These are phyloP conservation scores for Metschnikowia matae DNA, from an alignment of 805 yeast species.

Conservation along the genomic window DNA sequence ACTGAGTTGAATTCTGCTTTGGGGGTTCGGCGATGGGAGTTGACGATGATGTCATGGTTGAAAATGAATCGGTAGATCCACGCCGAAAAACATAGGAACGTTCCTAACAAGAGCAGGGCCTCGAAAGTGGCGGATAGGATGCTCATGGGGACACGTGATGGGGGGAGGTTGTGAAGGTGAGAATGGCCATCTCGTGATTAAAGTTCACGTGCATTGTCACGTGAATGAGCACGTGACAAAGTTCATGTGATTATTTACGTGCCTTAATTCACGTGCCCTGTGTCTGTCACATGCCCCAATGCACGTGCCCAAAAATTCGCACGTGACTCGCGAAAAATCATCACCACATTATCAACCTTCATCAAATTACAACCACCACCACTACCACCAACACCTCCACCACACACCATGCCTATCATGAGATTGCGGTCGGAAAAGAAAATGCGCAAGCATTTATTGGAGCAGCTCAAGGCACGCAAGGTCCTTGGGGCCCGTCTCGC, in stretches of 20 bases:
- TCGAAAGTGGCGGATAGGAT: background rate
- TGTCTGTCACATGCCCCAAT: background rate
- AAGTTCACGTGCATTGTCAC: background rate
- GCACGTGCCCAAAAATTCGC: background rate
- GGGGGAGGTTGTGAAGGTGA: background rate
- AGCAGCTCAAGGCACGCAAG: conserved; percentile 42
- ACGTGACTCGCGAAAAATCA: background rate
- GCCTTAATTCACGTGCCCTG: too few species aligned
- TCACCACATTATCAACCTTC: background rate
- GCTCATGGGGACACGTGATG: conserved; percentile 3
- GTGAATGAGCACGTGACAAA: background rate
- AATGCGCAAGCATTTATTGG: conserved; percentile 45
- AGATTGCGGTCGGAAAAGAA: conserved; percentile 42
- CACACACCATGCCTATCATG: conserved; percentile 28
- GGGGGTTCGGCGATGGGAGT: conserved; percentile 18
- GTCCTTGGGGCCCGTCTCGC: conserved; percentile 42
- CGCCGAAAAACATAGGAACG: conserved; percentile 11
- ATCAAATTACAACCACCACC: background rate
- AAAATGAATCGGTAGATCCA: conserved; percentile 23
- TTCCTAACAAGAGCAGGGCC: conserved; percentile 14
- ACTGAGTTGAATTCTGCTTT: conserved; percentile 26
- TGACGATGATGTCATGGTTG: conserved; percentile 24
- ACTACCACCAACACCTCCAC: background rate
- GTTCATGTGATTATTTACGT: too few species aligned
- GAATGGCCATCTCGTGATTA: background rate